These are phyloP conservation scores for Umbellularia californica DNA, from an alignment of 164 flowering plant species.

Conservation along the genomic window DNA sequence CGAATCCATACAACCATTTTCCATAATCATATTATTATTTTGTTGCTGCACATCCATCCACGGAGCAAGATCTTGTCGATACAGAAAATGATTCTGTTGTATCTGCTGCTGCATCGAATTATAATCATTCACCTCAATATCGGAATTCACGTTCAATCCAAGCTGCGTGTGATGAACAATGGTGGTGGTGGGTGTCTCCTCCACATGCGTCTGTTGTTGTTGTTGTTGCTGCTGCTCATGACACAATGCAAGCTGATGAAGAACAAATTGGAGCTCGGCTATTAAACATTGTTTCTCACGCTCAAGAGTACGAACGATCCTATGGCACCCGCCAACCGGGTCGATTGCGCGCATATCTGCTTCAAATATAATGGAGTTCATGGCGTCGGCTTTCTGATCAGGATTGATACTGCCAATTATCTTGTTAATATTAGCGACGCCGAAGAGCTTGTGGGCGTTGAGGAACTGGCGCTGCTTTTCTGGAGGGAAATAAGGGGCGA, in stretches of 20 bases:
- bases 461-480: constrained; percentile 46
- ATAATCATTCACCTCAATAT: background rate
- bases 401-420: constrained; percentile 35
- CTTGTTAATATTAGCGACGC: constrained; percentile 62
- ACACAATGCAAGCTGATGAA: constrained; percentile 32
- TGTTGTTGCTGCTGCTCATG: constrained; percentile 18
- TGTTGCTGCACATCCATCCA: no score
- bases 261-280: constrained; percentile 43
- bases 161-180: background rate
- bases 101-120: background rate
- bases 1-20: no score
- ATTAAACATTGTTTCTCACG: constrained; percentile 22
- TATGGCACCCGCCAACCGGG: constrained; percentile 57
- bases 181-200: background rate
- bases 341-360: constrained; percentile 52
- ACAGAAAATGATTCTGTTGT: background rate
- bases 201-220: background rate
- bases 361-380: constrained; percentile 52
- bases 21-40: no score
- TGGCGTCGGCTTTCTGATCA: constrained; percentile 35
- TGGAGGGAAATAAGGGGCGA: constrained; percentile 70
- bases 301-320: constrained; percentile 32
- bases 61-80: background rate
- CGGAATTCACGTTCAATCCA: background rate
- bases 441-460: constrained; percentile 67